phyloP scores from a whole-genome alignment of 2,329 filamentous ascomycete species.

The Monilinia aucupariae region DNA sequence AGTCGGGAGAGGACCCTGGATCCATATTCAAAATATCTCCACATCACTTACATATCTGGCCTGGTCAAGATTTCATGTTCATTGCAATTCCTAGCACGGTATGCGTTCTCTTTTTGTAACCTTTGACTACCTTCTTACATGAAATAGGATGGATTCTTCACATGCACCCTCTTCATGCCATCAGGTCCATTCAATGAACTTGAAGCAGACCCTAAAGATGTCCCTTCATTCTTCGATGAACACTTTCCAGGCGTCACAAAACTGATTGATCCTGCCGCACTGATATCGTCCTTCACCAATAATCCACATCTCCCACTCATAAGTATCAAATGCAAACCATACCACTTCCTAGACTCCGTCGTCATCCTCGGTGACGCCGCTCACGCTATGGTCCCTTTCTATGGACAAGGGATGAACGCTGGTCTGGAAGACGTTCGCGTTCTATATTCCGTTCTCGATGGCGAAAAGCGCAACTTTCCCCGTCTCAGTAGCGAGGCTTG shows the following conservation, averaged over 20 bases:
- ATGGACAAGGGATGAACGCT: constrained; percentile 96
- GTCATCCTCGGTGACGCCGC: constrained; percentile 91
- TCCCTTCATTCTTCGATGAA: constrained; percentile 70
- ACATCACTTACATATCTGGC: constrained; percentile 97
- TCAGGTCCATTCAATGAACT: constrained; percentile 62
- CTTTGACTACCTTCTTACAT: constrained; percentile 17
- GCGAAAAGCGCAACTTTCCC: constrained; percentile 38
- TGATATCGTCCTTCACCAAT: constrained; percentile 66
- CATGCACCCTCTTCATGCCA: constrained; percentile 87
- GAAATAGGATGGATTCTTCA: constrained; percentile 79
- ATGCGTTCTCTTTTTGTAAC: background rate
- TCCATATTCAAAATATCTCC: constrained; percentile 73
- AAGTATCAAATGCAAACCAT: constrained; percentile 84
- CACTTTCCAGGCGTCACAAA: constrained; percentile 83
- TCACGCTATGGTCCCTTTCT: constrained; percentile 97
- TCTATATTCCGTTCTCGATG: constrained; percentile 76
- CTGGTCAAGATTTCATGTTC: constrained; percentile 91
- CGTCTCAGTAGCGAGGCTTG: constrained; percentile 45
- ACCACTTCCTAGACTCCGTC: constrained; percentile 70
- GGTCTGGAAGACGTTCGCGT: constrained; percentile 90
- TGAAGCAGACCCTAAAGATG: constrained; percentile 52
- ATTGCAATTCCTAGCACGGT: constrained; percentile 75
- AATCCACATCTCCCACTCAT: constrained; percentile 93
- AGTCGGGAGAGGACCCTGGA: constrained; percentile 32
- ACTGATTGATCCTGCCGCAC: constrained; percentile 60